These are phyloP conservation scores for Talaromyces pinophilus DNA, from an alignment of 2,329 filamentous ascomycete species.

Conservation along the genomic window DNA sequence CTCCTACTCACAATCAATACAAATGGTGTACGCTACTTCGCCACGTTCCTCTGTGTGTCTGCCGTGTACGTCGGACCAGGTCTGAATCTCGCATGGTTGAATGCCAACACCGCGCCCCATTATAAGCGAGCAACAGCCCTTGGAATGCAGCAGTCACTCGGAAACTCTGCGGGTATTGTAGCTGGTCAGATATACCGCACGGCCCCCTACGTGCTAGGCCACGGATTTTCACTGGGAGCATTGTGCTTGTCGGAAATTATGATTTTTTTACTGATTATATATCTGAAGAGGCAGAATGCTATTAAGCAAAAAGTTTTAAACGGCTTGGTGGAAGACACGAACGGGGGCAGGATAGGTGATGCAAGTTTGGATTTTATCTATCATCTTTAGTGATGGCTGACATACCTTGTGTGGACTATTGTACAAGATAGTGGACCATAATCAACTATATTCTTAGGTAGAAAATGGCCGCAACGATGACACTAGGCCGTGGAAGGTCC, in stretches of 20 bases:
- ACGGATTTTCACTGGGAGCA: slow-evolving; percentile 1
- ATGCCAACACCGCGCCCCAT: slow-evolving; percentile 8
- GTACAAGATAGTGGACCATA: too few relatives aligned
- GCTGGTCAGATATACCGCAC: slow-evolving; percentile 61
- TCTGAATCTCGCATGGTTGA: slow-evolving; percentile 24
- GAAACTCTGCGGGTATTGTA: slow-evolving; percentile 69
- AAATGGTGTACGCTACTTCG: not conserved
- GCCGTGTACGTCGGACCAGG: slow-evolving; percentile 26
- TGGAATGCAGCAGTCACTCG: slow-evolving; percentile 32
- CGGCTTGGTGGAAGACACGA: not conserved
- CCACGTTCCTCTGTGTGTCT: not conserved
- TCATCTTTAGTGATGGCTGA: slow-evolving; percentile 1
- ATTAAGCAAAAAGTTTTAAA: not conserved
- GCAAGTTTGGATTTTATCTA: not conserved
- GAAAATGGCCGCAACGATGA: too few relatives aligned
- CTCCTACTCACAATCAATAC: not conserved
- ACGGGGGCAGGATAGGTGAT: not conserved
- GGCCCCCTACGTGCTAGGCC: not conserved
- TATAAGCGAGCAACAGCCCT: slow-evolving; percentile 47
- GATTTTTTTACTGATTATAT: not conserved
- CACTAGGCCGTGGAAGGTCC: too few relatives aligned
- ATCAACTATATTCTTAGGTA: too few relatives aligned
- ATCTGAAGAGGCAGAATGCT: slow-evolving; percentile 1
- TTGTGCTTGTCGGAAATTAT: not conserved
- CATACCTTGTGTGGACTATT: too few relatives aligned